Evolutionary conservation across 2,329 filamentous ascomycete species (phyloP), one percentile per base, ranked within the genome.

Genomic region (Colletotrichum kahawae): DNA sequence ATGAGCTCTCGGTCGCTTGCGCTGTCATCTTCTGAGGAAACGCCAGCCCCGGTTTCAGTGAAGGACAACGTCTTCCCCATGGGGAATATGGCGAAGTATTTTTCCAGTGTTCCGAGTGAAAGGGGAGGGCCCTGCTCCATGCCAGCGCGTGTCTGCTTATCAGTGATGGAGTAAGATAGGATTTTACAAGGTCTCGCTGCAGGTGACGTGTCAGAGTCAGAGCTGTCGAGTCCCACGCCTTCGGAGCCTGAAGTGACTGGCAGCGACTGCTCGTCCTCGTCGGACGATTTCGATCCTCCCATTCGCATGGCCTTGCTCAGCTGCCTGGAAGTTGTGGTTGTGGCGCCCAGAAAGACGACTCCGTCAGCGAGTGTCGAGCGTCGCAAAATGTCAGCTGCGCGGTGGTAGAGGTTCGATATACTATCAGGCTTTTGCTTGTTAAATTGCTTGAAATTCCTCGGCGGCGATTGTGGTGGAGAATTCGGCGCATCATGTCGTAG

Each of bases 21-120:
- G 16, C 81, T 82, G 9, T 83, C 81, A 18, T 83, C 82, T 36
- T 81, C 82, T 2, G 82, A 83, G 4, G 81, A 81, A 14, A 82
- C 65, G 0, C 79, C 81, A 1, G 71, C 66, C 0, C 82, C 82
- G 16, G 82, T 77, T 13, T 79, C 78, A 4, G 80, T 82, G 36
- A 83, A 83, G 3, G 80, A 82, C 31, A 82, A 81, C 0, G 78
- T 74, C 29, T 81, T 83, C 8, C 82, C 82, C 43, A 77, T 79
- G 0, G 82, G 82, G 29, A 81, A 83, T 8, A 79, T 74, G 10
- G 80, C 57, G 16, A 81, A 82, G 21, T 83, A 83, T 62, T 76
- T 82, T 16, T 83, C 81, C 0, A 83, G 78, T 0, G 80, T 82
- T 2, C 79, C 79, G 1, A 82, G 65, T 0, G 81, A 80, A 31